Conservation (phyloP, 345 rosid species). For the Eucalyptus pauciflora region DNA sequence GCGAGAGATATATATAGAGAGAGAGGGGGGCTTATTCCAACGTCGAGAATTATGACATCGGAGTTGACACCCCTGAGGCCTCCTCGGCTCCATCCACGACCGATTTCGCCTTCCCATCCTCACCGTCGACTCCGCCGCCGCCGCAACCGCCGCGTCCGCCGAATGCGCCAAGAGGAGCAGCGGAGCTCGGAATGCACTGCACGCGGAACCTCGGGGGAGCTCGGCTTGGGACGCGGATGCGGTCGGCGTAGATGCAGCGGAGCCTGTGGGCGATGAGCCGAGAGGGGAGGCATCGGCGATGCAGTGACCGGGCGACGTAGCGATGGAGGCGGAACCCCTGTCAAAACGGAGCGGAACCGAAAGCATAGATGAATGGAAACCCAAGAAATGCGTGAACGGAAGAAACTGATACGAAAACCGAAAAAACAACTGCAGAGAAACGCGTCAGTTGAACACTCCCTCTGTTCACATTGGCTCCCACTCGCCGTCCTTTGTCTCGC, state of each 20-base stretch:
- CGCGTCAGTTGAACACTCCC: background rate
- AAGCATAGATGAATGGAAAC: background rate
- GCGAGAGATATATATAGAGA: too few relatives aligned
- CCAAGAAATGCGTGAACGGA: background rate
- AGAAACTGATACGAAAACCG: background rate
- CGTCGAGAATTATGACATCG: too few relatives aligned
- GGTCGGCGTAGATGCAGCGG: too few relatives aligned
- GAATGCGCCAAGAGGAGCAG: too few relatives aligned
- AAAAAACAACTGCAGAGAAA: background rate
- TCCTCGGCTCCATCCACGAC: conserved; percentile 35
- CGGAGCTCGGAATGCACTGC: too few relatives aligned
- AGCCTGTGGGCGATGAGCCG: background rate
- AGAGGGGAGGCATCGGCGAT: background rate
- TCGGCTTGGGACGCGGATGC: too few relatives aligned
- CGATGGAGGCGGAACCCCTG: background rate
- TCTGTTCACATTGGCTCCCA: background rate
- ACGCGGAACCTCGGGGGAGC: too few relatives aligned
- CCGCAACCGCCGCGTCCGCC: too few relatives aligned
- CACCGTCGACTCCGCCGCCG: conserved; percentile 31
- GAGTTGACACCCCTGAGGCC: conserved; percentile 28
- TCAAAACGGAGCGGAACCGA: background rate
- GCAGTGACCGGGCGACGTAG: background rate
- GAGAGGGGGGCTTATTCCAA: too few relatives aligned
- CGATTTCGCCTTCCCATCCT: conserved; percentile 43
- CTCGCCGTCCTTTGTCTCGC: background rate